A percentile compares a stretch with the other conserved stretches of the same genome.
These are phyloP conservation scores for Sarocladiaceae sp. DNA, from an alignment of 2,329 filamentous ascomycete species.

Conservation along the genomic window DNA sequence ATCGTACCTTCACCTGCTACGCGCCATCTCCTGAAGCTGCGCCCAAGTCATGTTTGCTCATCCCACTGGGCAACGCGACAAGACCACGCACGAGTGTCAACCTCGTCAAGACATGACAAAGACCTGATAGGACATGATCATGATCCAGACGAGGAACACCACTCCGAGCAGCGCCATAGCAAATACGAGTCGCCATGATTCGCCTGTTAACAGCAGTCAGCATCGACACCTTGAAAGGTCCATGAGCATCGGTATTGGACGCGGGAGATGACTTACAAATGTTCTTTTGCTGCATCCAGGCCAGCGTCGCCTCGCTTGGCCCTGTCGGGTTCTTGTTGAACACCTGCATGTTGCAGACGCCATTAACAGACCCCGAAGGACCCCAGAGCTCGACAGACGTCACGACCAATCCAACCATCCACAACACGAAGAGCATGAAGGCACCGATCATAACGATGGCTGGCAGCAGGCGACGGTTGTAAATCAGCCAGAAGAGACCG, in stretches of 20 bases:
- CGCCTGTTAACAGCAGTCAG: slow-evolving; percentile 35
- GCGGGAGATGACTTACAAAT: slow-evolving; percentile 50
- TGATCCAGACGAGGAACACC: slow-evolving; percentile 63
- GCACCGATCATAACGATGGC: slow-evolving; percentile 60
- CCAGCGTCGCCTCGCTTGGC: slow-evolving; percentile 50
- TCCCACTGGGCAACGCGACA: too few relatives aligned
- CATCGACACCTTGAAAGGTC: too few relatives aligned
- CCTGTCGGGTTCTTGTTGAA: slow-evolving; percentile 47
- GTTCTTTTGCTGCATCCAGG: slow-evolving; percentile 59
- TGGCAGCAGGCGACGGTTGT: slow-evolving; percentile 55
- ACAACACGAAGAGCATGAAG: slow-evolving; percentile 64
- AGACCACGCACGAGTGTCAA: background rate
- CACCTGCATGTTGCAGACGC: slow-evolving; percentile 55
- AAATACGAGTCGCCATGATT: slow-evolving; percentile 62
- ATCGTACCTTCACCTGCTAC: too few relatives aligned
- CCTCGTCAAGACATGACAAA: slow-evolving; percentile 40
- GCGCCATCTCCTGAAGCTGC: too few relatives aligned
- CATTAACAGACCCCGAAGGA: slow-evolving; percentile 51
- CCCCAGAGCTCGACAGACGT: slow-evolving; percentile 62
- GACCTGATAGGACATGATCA: slow-evolving; percentile 64
- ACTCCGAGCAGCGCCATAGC: slow-evolving; percentile 56
- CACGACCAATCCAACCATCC: slow-evolving; percentile 61
- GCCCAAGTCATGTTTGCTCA: too few relatives aligned
- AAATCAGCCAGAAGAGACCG: slow-evolving; percentile 59
- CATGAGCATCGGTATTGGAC: background rate